phyloP scores from a whole-genome alignment of 805 yeast genomes.

The Saturnispora kantuleensis region DNA sequence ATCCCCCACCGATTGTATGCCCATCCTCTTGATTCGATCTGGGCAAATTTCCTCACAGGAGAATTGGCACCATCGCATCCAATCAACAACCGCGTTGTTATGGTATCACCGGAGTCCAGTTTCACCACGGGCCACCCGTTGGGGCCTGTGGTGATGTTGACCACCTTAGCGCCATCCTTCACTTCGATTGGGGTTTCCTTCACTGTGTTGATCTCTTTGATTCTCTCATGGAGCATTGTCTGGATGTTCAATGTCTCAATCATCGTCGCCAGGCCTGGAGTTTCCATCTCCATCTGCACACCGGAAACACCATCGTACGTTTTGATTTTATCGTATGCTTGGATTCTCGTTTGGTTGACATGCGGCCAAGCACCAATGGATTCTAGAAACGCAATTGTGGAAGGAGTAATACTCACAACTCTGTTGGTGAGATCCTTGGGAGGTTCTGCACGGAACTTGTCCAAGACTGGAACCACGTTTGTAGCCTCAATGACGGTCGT shows the following conservation, averaged over 20 bases:
- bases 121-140: constrained; percentile 68
- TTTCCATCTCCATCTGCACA: constrained; percentile 64
- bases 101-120: constrained; percentile 51
- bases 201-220: constrained; percentile 27
- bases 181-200: constrained; percentile 29
- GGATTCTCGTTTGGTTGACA: constrained; percentile 59
- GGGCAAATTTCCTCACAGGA: constrained; percentile 76
- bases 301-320: constrained; percentile 81
- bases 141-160: constrained; percentile 34
- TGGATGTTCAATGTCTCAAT: constrained; percentile 81
- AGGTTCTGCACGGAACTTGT: constrained; percentile 34
- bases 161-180: constrained; percentile 60
- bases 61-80: constrained; percentile 97
- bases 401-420: constrained; percentile 79
- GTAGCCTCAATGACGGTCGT: constrained; percentile 70
- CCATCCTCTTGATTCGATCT: constrained; percentile 88
- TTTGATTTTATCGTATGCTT: constrained; percentile 68
- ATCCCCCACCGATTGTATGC: constrained; percentile 78
- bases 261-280: constrained; percentile 68
- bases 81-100: constrained; percentile 65
- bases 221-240: constrained; percentile 48
- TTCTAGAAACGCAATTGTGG: constrained; percentile 54
- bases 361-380: constrained; percentile 70
- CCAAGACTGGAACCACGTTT: constrained; percentile 39
- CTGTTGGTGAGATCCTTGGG: constrained; percentile 60